Evolutionary conservation across 1,284 basidiomycete species (phyloP), one percentile per base, ranked within the genome.

Genomic region (Cerrena zonata): DNA sequence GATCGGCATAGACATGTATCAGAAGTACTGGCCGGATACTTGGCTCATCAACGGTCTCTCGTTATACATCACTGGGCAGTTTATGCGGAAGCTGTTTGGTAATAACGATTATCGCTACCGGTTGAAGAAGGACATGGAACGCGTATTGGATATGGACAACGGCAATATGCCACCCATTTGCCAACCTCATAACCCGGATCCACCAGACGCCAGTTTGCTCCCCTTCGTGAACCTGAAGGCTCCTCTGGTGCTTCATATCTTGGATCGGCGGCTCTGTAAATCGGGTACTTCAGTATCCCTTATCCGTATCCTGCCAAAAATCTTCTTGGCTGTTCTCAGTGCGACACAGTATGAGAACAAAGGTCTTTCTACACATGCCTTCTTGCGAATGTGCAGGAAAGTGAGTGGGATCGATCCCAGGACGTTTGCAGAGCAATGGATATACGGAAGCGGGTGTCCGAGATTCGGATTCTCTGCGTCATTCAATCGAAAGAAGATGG

Each of bases 21-120:
- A 89, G 50, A 92, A 92, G 69, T 82, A 86, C n/a, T 91, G 91
- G 79, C 89, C 93, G 7, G 96, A 99, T 69, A 84, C 86, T 5
- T 99, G 96, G 96, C 82, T 99, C 15, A 86, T 95, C 56, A 91
- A 95, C 58, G 96, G 95, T 2, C 74, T 99, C 23, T 87, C 91
- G 11, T 76, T 94, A 27, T 95, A 97, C 67, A 89, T 99, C 62
- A 88, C 91, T 22, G 87, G 89, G 12, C 78, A 95, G 43, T 98
- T 93, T 71, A 73, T 96, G 58, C 84, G 88, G 50, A 89, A 89
- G 62, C 72, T 95, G 4, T 77, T 97, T 55, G 96, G 96, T 21
- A 96, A 91, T 69, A 99, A 99, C 74, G 96, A 99, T 65, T 99
- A 97, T 63, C 83, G 95, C 2, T 99, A 94, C 69, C 78, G 92